Base-by-base conservation (phyloP, 2,329 filamentous ascomycete genomes). In the Pestalotiopsis fici region DNA sequence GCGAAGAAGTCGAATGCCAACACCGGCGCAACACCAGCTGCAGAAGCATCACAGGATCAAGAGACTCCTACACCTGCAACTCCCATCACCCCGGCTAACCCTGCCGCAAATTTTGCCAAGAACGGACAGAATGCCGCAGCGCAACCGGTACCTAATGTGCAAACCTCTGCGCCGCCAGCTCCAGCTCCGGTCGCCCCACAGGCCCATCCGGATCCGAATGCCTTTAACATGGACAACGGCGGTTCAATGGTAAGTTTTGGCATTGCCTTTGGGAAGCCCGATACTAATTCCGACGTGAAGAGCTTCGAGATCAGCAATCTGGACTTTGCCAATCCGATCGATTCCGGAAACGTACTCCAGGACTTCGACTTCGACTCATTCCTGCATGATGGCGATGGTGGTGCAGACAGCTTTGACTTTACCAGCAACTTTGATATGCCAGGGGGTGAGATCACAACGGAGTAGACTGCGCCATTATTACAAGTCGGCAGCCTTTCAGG, bases 301-400 rank as follows among this genome's bases (percentile, higher is more conserved):
- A 55, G 28, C 47, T 27, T 64, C 13, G 47, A 54, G 25, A 23
- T 59, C 31, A 43, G 35, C 57, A 56, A 28, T 25, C 65, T 66
- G 11, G 57, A 61, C 23, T 66, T 65, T 59, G 63, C 63, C 63
- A 59, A 65, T 21, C 63, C 63, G 9, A 65, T 65, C 15, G 37
- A 50, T 21, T 65, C 63, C 11, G 47, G 56, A 54, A 65, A 66
- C 18, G 64, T 66, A 9, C 81, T 91, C 60, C 88, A 88, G 72
- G 89, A 90, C 70, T 91, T 91, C 72, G 89, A 91, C 71, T 88
- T 91, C 71, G 89, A 91, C 76, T 90, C 89, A 1, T 91, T 91
- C 81, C 80, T 91, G 7, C 88, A 91, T 70, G 83, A 86, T 66
- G 83, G 86, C 68, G 85, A 85, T 59, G 81, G 78, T 39, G 84